A percentile compares a stretch with the other conserved stretches of the same genome.
phyloP scores from a whole-genome alignment of 1,284 basidiomycete genomes.

The Ceratobasidium sp. region DNA sequence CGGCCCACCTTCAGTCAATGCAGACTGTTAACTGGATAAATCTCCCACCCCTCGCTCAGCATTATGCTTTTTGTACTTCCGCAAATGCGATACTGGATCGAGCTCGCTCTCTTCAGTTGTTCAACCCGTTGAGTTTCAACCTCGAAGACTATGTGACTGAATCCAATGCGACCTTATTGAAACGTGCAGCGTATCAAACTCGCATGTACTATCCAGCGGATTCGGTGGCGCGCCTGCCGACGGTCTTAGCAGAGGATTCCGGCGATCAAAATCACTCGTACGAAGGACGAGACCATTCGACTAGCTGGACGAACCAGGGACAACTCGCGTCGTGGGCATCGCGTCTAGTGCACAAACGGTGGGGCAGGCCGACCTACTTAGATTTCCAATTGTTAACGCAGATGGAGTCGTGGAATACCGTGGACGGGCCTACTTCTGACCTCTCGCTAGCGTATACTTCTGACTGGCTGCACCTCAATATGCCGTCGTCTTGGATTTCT shows the following conservation, averaged over 20 bases:
- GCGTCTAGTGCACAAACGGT: background rate
- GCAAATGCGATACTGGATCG: conserved; percentile 12
- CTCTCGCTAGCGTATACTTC: background rate
- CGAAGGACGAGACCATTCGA: background rate
- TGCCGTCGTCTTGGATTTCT: background rate
- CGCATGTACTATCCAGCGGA: conserved; percentile 3
- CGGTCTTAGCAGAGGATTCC: background rate
- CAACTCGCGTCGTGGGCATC: conserved; percentile 15
- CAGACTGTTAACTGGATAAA: conserved; percentile 59
- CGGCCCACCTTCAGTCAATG: conserved; percentile 59
- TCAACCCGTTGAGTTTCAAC: conserved; percentile 8
- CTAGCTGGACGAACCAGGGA: background rate
- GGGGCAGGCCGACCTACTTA: background rate
- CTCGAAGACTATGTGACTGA: too few species aligned
- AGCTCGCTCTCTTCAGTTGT: background rate
- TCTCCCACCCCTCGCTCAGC: conserved; percentile 56
- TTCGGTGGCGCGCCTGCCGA: background rate
- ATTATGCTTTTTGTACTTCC: conserved; percentile 53
- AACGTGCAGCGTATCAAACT: background rate
- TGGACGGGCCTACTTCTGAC: background rate
- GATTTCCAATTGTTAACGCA: background rate
- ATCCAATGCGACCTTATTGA: background rate
- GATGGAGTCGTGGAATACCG: background rate
- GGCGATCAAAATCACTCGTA: background rate
- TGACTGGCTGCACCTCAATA: background rate